These are phyloP conservation scores for Globisporangium uncinulatum DNA, from an alignment of 352 stramenopile genomes.

Conservation along the genomic window DNA sequence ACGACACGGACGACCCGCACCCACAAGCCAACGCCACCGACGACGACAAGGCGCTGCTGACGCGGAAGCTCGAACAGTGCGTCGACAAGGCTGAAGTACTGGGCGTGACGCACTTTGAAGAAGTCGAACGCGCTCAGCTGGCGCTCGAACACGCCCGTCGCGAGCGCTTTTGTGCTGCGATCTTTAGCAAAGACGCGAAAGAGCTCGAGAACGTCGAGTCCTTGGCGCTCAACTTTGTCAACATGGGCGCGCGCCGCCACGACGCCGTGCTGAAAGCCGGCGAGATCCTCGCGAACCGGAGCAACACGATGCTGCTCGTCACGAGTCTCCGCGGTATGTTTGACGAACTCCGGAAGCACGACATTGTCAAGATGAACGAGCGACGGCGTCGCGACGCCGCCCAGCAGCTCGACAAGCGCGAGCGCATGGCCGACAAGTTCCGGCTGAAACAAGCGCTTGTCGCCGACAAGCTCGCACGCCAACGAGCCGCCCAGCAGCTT, in stretches of 20 bases:
- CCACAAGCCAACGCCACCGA: slow-evolving; percentile 3
- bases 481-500: slow-evolving; percentile 41
- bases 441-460: slow-evolving; percentile 59
- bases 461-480: slow-evolving; percentile 54
- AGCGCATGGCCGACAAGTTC: slow-evolving; percentile 62
- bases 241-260: slow-evolving; percentile 50
- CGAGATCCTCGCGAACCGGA: slow-evolving; percentile 73
- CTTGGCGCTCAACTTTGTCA: slow-evolving; percentile 56
- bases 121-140: slow-evolving; percentile 67
- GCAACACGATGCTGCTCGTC: slow-evolving; percentile 76
- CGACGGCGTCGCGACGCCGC: slow-evolving; percentile 45
- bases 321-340: slow-evolving; percentile 60
- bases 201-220: slow-evolving; percentile 56
- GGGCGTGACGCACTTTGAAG: slow-evolving; percentile 64
- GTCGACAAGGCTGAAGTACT: slow-evolving; percentile 64
- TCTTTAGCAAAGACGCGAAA: slow-evolving; percentile 55
- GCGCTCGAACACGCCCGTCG: slow-evolving; percentile 59
- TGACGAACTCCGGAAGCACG: slow-evolving; percentile 62
- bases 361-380: slow-evolving; percentile 77
- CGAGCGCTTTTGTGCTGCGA: slow-evolving; percentile 53
- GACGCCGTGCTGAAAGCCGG: slow-evolving; percentile 67
- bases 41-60: slow-evolving; percentile 21
- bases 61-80: slow-evolving; percentile 46
- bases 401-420: slow-evolving; percentile 53
- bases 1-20: neutral